These are phyloP conservation scores for Iodosphaeria phyllophila DNA, from an alignment of 2,329 filamentous ascomycete species.

Conservation along the genomic window DNA sequence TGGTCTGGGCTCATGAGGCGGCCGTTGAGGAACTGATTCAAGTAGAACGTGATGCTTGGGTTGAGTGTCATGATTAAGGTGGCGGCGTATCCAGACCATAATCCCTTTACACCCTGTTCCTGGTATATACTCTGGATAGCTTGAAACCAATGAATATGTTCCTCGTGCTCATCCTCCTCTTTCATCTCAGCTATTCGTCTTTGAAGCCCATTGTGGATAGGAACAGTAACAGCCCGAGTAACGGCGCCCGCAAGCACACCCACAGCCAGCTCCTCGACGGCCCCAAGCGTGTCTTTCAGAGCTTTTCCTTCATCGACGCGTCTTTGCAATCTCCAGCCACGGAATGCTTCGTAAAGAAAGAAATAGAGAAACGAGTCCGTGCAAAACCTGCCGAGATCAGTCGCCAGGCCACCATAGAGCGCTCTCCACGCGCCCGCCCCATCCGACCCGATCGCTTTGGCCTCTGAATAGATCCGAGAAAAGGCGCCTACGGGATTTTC, in stretches of 20 bases:
- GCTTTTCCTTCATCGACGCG: too few relatives aligned
- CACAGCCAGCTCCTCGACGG: slow-evolving; percentile 55
- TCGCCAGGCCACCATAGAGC: slow-evolving; percentile 32
- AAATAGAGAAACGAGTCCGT: slow-evolving; percentile 76
- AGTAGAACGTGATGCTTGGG: slow-evolving; percentile 68
- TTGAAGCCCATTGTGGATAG: slow-evolving; percentile 68
- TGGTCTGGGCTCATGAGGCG: slow-evolving; percentile 30
- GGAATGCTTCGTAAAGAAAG: slow-evolving; percentile 48
- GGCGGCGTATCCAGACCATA: slow-evolving; percentile 82
- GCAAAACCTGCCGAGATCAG: slow-evolving; percentile 45
- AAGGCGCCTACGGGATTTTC: slow-evolving; percentile 49
- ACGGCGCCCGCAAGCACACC: slow-evolving; percentile 58
- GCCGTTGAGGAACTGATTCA: slow-evolving; percentile 55
- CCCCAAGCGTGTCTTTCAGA: too few relatives aligned
- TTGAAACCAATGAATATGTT: too few relatives aligned
- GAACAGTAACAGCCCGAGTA: slow-evolving; percentile 59
- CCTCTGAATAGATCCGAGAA: slow-evolving; percentile 39
- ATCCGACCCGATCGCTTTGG: slow-evolving; percentile 9
- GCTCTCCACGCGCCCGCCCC: slow-evolving; percentile 51
- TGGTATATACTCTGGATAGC: too few relatives aligned
- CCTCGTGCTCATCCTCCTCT: too few relatives aligned
- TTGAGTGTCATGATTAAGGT: slow-evolving; percentile 67
- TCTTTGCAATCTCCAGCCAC: too few relatives aligned
- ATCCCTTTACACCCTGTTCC: slow-evolving; percentile 55
- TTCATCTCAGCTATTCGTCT: too few relatives aligned